phyloP scores from a whole-genome alignment of 2,329 filamentous ascomycete genomes.

The Sarocladium brachiariae region DNA sequence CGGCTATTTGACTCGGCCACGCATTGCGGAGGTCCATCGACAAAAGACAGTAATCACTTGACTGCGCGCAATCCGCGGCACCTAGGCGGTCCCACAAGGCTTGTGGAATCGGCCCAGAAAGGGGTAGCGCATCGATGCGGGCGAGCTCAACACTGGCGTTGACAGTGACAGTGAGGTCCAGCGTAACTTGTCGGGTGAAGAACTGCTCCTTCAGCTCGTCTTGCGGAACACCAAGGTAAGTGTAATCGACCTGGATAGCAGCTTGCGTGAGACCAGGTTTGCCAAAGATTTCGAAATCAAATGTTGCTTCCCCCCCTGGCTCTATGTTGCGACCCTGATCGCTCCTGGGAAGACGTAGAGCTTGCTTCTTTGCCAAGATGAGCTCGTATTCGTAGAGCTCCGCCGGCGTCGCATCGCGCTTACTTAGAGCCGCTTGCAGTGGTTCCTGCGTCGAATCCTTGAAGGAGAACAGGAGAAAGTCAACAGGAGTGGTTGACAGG shows the following conservation, averaged over 20 bases:
- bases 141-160: conserved; percentile 83
- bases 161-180: conserved; percentile 81
- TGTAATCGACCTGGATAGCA: conserved; percentile 79
- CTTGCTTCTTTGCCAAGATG: conserved; percentile 67
- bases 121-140: conserved; percentile 70
- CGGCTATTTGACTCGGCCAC: conserved; percentile 73
- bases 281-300: conserved; percentile 79
- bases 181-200: conserved; percentile 74
- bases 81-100: conserved; percentile 48
- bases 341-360: conserved; percentile 50
- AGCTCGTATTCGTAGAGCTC: conserved; percentile 84
- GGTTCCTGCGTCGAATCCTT: conserved; percentile 79
- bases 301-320: conserved; percentile 60
- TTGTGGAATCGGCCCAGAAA: conserved; percentile 59
- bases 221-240: conserved; percentile 64
- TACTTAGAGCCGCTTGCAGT: conserved; percentile 66
- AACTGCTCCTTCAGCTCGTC: conserved; percentile 66
- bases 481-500: conserved; percentile 65
- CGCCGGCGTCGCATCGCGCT: conserved; percentile 67
- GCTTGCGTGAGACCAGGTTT: conserved; percentile 78
- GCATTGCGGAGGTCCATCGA: conserved; percentile 81
- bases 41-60: conserved; percentile 67
- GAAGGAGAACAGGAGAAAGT: conserved; percentile 82
- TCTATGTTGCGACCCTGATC: conserved; percentile 53
- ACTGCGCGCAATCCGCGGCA: conserved; percentile 28